These are phyloP conservation scores for Mycena alexandri DNA, from an alignment of 768 basidiomycete species.

Conservation along the genomic window DNA sequence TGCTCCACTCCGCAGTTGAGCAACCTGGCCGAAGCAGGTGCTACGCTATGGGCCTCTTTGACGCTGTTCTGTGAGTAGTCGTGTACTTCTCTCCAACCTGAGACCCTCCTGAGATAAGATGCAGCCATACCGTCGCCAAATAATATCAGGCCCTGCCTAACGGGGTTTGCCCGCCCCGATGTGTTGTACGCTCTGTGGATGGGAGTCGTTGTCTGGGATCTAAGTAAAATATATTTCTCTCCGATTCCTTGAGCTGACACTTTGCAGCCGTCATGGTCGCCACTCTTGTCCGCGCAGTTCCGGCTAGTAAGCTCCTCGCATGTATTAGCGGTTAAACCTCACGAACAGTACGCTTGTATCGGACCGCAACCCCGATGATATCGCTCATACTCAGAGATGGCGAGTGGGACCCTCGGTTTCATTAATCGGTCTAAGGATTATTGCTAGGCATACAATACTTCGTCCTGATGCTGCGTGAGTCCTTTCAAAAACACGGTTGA, in stretches of 20 bases:
- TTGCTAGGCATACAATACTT: conserved; percentile 1
- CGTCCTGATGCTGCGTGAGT: neutral
- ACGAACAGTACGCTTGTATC: neutral
- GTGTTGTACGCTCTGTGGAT: conserved; percentile 5
- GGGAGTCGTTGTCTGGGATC: conserved; percentile 6
- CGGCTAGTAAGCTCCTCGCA: too few relatives aligned
- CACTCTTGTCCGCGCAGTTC: too few relatives aligned
- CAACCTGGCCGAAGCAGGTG: conserved; percentile 8
- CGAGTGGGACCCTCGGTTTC: neutral
- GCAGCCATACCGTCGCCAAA: conserved; percentile 7
- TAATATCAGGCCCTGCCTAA: conserved; percentile 2
- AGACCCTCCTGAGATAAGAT: too few relatives aligned
- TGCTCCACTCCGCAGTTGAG: neutral
- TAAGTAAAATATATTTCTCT: neutral
- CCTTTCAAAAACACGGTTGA: neutral
- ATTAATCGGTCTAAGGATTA: neutral
- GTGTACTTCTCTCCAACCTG: too few relatives aligned
- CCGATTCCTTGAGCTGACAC: too few relatives aligned
- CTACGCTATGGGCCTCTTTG: conserved; percentile 1
- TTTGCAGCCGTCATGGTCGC: too few relatives aligned
- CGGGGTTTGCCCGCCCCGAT: conserved; percentile 2
- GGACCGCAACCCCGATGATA: neutral
- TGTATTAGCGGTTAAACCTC: too few relatives aligned
- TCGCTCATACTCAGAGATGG: neutral
- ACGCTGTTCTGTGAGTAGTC: neutral